Evolutionary conservation across 192 early-diverging fungal species (phyloP), one percentile per base, ranked within the genome.

Genomic region (Podila epicladia): DNA sequence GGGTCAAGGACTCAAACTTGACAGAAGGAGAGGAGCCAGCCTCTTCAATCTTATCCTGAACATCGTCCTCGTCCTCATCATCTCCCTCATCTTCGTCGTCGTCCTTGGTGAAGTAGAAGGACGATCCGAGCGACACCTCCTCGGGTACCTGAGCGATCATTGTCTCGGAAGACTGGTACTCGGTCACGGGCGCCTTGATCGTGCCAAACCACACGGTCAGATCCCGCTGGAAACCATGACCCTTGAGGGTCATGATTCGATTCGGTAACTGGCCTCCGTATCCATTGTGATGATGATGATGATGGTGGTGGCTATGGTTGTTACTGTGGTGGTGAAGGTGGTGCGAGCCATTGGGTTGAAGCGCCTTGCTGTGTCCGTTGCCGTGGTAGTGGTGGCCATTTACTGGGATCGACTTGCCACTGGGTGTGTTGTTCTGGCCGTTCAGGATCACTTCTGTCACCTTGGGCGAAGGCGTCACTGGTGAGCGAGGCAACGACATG

Each of bases 141-240:
- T 82, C 78, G 11, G 89, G 87, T 28, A 90, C 69, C 31, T 75
- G 73, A 22, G 82, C 85, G 4, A 85, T 66, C 11, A 88, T 24
- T 17, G 74, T 65, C 59, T 90, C 89, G 12, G 85, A 71, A 12
- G 83, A 86, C 26, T 85, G 74, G 63, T 82, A 86, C 26, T 90
- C 89, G 0, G 76, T 83, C 41, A 82, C 71, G 3, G 85, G 75
- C 7, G 86, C 83, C 64, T 88, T 87, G 53, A 86, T 74, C 60
- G 91, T 90, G 37, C 90, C 93, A 73, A 95, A 95, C 86, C 89
- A 87, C 26, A 95, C 90, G 5, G 86, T 89, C 73, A 95, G 79
- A 67, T 93, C 91, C 1, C 89, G 87, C 0, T 88, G 74, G 65
- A 93, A 93, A 51, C 92, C 92, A n/a, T 91, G 84, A 8, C 93